Evolutionary conservation across 2,329 filamentous ascomycete genomes (phyloP).

Genomic region (Blastomyces silverae): DNA sequence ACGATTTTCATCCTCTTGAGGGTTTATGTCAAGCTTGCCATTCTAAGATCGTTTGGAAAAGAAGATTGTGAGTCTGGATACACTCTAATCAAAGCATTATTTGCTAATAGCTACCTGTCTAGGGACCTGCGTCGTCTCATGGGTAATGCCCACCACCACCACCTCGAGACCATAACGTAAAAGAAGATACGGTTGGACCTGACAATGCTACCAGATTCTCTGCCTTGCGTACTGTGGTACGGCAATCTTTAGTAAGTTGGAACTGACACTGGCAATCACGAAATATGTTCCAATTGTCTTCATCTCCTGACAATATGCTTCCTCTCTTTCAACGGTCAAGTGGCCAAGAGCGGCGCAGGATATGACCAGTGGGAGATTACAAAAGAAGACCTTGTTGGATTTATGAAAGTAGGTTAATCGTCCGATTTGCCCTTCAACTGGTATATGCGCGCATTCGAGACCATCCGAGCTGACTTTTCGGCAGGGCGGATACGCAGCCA

Average conservation of each 20-base stretch:
- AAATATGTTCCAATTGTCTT: too few relatives aligned
- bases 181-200: neutral
- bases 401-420: constrained; percentile 29
- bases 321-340: constrained; percentile 14
- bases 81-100: neutral
- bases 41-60: too few relatives aligned
- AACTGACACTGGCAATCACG: neutral
- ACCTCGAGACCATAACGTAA: neutral
- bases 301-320: too few relatives aligned
- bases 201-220: constrained; percentile 3
- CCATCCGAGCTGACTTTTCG: constrained; percentile 25
- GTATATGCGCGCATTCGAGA: neutral
- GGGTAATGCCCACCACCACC: neutral
- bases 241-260: constrained; percentile 1
- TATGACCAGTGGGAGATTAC: constrained; percentile 33
- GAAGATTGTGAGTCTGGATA: too few relatives aligned
- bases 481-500: constrained; percentile 4
- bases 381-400: constrained; percentile 27
- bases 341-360: constrained; percentile 34
- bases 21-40: too few relatives aligned
- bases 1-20: too few relatives aligned
- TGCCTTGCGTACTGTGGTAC: constrained; percentile 2
- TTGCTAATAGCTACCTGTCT: constrained; percentile 4
- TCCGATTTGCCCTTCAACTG: neutral
- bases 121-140: constrained; percentile 9